Evolutionary conservation across 805 yeast species (phyloP).

Genomic region (Osmozyma mogii): DNA sequence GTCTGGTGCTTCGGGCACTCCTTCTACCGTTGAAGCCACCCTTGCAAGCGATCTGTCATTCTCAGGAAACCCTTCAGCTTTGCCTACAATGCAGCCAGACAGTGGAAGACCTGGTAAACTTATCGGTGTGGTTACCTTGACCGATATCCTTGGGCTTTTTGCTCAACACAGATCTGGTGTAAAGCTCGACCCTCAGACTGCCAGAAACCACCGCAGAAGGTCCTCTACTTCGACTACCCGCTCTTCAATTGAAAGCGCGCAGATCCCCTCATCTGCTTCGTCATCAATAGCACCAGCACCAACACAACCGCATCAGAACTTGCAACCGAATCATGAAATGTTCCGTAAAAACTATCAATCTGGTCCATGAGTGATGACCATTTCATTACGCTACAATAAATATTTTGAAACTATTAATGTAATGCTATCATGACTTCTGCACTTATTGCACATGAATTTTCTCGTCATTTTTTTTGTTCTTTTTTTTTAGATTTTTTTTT

Average conservation of each 20-base stretch:
- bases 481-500: no score
- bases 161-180: constrained; percentile 65
- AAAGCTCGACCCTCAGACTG: constrained; percentile 74
- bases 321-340: constrained; percentile 12
- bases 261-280: no score
- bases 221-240: constrained; percentile 31
- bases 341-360: constrained; percentile 11
- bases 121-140: constrained; percentile 85
- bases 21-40: constrained; percentile 10
- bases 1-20: constrained; percentile 4
- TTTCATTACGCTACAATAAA: no score
- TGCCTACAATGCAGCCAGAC: constrained; percentile 9
- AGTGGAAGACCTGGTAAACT: constrained; percentile 66
- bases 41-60: no score
- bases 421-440: no score
- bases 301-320: no score
- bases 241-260: constrained; percentile 2
- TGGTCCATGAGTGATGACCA: no score
- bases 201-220: constrained; percentile 83
- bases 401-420: no score
- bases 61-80: constrained; percentile 14
- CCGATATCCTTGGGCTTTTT: constrained; percentile 78
- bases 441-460: no score
- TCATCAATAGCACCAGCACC: no score
- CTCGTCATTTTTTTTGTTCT: no score